Evolutionary conservation across 371 early-diverging fungal species (phyloP).

Genomic region (Apophysomyces sp.): DNA sequence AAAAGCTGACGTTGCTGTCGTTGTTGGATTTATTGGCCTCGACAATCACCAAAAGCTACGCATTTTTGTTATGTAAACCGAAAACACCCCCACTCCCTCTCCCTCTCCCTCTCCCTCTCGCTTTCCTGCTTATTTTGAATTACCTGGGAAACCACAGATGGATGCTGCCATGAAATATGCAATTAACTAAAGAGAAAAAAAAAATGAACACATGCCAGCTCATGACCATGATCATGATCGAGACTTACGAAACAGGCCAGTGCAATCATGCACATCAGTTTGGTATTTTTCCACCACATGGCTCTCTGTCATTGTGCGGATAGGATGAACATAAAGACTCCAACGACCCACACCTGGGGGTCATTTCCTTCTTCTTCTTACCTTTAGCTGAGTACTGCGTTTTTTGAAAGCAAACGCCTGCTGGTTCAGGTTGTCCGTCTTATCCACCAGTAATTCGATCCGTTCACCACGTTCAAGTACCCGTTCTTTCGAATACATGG

Average conservation of each 20-base stretch:
- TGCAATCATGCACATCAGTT: slow-evolving; percentile 72
- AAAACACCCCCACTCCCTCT: too few relatives aligned
- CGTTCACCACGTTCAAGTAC: slow-evolving; percentile 91
- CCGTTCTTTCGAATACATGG: slow-evolving; percentile 54
- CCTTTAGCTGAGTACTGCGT: slow-evolving; percentile 83
- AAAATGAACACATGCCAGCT: neutral
- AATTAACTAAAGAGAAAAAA: slow-evolving; percentile 46
- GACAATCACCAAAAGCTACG: slow-evolving; percentile 27
- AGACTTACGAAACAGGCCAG: slow-evolving; percentile 66
- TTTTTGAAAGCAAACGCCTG: slow-evolving; percentile 89
- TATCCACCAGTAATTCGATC: slow-evolving; percentile 89
- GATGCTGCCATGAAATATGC: slow-evolving; percentile 66
- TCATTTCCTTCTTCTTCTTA: too few relatives aligned
- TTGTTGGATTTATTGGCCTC: neutral
- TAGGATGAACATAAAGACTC: too few relatives aligned
- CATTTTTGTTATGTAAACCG: neutral
- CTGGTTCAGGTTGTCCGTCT: slow-evolving; percentile 86
- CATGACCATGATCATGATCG: neutral
- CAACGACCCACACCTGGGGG: too few relatives aligned
- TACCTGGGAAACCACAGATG: slow-evolving; percentile 79
- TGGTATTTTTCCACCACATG: slow-evolving; percentile 95
- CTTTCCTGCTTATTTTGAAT: slow-evolving; percentile 1
- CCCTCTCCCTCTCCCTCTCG: too few relatives aligned
- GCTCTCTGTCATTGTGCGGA: slow-evolving; percentile 63
- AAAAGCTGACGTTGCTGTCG: too few relatives aligned